These are phyloP conservation scores for Lasiodiplodia citricola DNA, from an alignment of 2,329 filamentous ascomycete genomes.

Conservation along the genomic window DNA sequence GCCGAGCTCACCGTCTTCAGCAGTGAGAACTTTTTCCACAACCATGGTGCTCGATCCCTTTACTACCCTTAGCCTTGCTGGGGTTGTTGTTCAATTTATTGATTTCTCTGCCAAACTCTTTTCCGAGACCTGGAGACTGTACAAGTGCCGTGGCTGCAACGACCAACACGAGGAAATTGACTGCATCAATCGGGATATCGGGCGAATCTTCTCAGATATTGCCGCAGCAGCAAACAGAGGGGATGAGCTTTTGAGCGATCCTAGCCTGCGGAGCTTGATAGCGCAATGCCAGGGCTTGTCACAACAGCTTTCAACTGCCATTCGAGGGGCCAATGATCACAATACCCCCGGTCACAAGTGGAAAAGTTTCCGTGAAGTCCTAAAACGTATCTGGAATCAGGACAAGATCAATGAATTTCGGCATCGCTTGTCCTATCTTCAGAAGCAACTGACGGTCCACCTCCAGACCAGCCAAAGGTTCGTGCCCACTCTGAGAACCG, in stretches of 20 bases:
- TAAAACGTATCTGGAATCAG: background rate
- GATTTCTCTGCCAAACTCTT: background rate
- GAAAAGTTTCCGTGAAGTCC: background rate
- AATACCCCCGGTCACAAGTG: background rate
- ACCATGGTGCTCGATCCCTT: background rate
- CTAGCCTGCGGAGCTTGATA: too few relatives aligned
- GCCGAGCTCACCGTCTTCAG: too few relatives aligned
- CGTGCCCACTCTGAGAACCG: rapidly evolving
- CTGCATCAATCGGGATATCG: background rate
- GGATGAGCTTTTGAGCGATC: too few relatives aligned
- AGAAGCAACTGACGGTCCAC: background rate
- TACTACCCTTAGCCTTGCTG: background rate
- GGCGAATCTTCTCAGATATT: background rate
- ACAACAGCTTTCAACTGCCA: background rate
- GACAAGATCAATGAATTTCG: background rate
- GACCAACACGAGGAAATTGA: background rate
- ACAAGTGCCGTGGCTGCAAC: background rate
- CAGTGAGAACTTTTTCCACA: too few relatives aligned
- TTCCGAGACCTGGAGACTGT: background rate
- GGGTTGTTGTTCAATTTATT: background rate
- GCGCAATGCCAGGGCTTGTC: background rate
- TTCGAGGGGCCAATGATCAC: background rate
- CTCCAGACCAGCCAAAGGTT: background rate
- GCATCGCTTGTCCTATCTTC: background rate
- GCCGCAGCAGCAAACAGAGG: background rate